Conservation (phyloP, 495 filamentous ascomycete species). For the Geopyxis carbonaria region DNA sequence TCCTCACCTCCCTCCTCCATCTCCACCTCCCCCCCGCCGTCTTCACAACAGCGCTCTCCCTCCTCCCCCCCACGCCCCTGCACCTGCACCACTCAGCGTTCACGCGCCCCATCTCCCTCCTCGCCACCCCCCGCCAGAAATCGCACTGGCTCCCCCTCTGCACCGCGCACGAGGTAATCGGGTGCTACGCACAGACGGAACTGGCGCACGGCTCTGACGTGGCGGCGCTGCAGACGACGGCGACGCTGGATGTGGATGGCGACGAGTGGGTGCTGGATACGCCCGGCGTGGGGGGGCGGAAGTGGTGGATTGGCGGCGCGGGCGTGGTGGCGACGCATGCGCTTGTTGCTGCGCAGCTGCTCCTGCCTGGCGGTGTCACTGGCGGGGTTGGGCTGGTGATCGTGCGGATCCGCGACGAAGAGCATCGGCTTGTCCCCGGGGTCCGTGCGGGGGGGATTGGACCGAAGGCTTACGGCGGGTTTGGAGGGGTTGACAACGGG, state of each 20-base stretch:
- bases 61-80: constrained; percentile 53
- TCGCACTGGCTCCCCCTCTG: constrained; percentile 49
- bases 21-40: constrained; percentile 46
- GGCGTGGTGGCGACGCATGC: constrained; percentile 59
- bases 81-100: constrained; percentile 53
- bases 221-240: constrained; percentile 54
- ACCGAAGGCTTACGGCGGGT: constrained; percentile 47
- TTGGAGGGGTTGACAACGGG: constrained; percentile 60
- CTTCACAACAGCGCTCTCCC: constrained; percentile 37
- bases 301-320: constrained; percentile 67
- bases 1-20: constrained; percentile 44
- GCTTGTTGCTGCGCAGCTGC: constrained; percentile 45
- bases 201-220: constrained; percentile 61
- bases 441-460: constrained; percentile 59
- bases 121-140: constrained; percentile 52
- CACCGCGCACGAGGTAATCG: constrained; percentile 46
- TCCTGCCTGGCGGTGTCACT: constrained; percentile 29
- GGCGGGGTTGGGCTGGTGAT: constrained; percentile 62
- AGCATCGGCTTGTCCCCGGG: constrained; percentile 52
- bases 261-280: constrained; percentile 55
- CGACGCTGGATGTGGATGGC: constrained; percentile 48
- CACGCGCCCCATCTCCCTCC: constrained; percentile 49
- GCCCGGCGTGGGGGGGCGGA: constrained; percentile 34
- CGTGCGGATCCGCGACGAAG: constrained; percentile 51
- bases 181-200: constrained; percentile 65